Conservation (phyloP, 2,329 filamentous ascomycete genomes). For the Zopfia rhizophila region DNA sequence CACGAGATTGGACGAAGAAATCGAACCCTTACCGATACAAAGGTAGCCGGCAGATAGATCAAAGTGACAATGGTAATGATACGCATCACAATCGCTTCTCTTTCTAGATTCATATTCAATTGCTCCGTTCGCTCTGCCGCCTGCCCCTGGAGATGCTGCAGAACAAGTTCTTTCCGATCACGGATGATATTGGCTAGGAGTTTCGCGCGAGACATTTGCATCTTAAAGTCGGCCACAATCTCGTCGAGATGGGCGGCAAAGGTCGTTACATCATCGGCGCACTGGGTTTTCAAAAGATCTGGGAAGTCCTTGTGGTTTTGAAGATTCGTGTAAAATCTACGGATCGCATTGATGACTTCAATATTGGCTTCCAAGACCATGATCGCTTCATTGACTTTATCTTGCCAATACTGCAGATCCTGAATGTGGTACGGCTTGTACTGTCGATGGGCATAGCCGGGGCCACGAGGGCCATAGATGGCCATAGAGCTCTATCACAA, state of each 20-base stretch:
- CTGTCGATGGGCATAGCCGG: conserved; percentile 20
- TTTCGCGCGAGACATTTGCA: conserved; percentile 49
- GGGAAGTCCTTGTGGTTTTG: conserved; percentile 28
- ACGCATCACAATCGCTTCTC: conserved; percentile 38
- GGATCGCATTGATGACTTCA: conserved; percentile 44
- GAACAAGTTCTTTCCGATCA: conserved; percentile 48
- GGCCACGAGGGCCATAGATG: conserved; percentile 23
- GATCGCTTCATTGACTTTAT: conserved; percentile 49
- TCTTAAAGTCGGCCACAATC: conserved; percentile 49
- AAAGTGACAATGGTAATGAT: conserved; percentile 39
- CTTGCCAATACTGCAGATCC: conserved; percentile 48
- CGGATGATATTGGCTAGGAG: conserved; percentile 47
- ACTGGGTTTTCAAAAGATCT: conserved; percentile 10
- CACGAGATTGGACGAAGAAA: not conserved
- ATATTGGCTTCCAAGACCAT: conserved; percentile 53
- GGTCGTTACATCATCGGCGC: conserved; percentile 18
- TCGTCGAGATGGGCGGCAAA: conserved; percentile 41
- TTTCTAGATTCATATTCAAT: conserved; percentile 32
- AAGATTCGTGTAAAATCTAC: conserved; percentile 31
- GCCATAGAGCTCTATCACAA: conserved; percentile 26
- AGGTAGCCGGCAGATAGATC: conserved; percentile 39
- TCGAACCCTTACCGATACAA: conserved; percentile 36
- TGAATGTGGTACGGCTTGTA: conserved; percentile 42
- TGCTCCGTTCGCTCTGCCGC: conserved; percentile 32
- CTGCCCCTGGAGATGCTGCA: conserved; percentile 39